Evolutionary conservation across 805 yeast species (phyloP), one percentile per base, ranked within the genome.

Genomic region (Myxozyma vanderwaltii): DNA sequence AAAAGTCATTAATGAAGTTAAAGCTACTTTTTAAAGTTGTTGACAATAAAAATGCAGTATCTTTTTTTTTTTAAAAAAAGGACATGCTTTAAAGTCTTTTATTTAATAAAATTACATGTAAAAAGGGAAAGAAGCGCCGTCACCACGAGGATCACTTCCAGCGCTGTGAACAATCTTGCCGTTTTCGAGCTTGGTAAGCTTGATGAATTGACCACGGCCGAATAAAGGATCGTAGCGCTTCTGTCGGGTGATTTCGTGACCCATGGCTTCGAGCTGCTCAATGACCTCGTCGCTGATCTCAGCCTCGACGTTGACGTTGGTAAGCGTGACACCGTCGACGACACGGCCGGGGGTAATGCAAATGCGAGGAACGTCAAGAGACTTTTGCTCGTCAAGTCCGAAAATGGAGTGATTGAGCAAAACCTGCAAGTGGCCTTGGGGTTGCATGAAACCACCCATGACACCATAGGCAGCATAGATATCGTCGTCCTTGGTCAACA

Each of bases 391-490:
- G 54, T 82, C 80, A 67, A 84, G 72, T 0, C 84, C 84, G 70
- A 85, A 88, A 12, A 84, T 68, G 1, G 79, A 67, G 78, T 88
- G 71, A 70, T 89, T 88, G 62, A 88, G 72, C 39, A 82, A 85
- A 38, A 86, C 91, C 70, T 87, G 92, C 5, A 88, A 83, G 66
- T 88, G 95, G 1, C 91, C 91, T 67, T 86, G 89, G 2, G 95
- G 95, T 71, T 89, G 96, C 76, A 85, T 87, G 74, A 84, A 88
- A 0, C 92, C 95, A 17, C 96, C 96, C 90, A 87, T 88, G 61
- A 86, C 88, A 51, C 92, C 94, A 66, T 79, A 85, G n/a, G 86
- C 74, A 0, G 91, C 90, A 67, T 78, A 84, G n/a, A 88, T 72
- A 27, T 81, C 81, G 27, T 75, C 78, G 31, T 72, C 75, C 51